Percentiles rank a stretch among this genome's conserved stretches.
These are phyloP conservation scores for Ciborinia camelliae DNA, from an alignment of 2,329 filamentous ascomycete species.

Conservation along the genomic window DNA sequence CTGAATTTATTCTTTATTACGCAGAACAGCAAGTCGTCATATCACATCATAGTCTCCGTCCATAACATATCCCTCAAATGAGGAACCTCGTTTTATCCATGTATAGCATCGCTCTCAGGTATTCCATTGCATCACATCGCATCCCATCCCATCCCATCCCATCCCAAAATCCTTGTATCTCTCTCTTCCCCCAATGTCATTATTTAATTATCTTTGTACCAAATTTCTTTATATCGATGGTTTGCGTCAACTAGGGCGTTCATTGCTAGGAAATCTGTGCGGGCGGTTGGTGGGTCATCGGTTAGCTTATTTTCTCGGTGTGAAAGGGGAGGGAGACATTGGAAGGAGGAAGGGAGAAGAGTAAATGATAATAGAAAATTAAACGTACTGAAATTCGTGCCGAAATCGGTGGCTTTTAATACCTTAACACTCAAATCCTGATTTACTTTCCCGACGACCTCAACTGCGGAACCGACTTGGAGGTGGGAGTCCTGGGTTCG, in stretches of 20 bases:
- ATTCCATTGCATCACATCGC: too few relatives aligned
- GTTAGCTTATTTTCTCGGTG: neutral
- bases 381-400: conserved; percentile 61
- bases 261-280: conserved; percentile 62
- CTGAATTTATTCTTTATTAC: too few relatives aligned
- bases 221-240: conserved; percentile 76
- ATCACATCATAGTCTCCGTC: neutral
- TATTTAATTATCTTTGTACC: conserved; percentile 50
- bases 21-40: neutral
- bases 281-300: neutral
- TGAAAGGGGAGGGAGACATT: neutral
- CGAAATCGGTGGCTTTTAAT: conserved; percentile 66
- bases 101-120: too few relatives aligned
- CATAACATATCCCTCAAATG: neutral
- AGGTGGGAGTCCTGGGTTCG: conserved; percentile 64
- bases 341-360: neutral
- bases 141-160: neutral
- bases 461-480: conserved; percentile 64
- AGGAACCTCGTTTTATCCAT: neutral
- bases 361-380: neutral
- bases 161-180: neutral
- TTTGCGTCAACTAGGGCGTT: conserved; percentile 82
- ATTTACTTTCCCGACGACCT: conserved; percentile 78
- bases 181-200: neutral
- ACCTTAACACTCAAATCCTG: conserved; percentile 69